A percentile compares a stretch with the other conserved stretches of the same genome.
Conservation (phyloP, 805 yeast species). For the Brettanomyces sp. region DNA sequence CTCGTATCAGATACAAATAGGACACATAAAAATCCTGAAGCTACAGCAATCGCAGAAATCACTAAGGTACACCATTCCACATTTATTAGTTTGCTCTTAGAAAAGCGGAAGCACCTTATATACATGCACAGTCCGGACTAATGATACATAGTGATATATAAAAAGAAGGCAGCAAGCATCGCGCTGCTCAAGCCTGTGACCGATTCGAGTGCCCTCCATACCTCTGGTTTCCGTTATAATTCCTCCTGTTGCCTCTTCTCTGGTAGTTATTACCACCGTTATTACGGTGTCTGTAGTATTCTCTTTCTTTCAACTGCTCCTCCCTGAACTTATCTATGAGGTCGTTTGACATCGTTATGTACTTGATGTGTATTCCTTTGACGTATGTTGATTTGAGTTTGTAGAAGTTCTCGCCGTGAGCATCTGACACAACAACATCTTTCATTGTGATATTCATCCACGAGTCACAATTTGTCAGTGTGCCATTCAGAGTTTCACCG, state of each 20-base stretch:
- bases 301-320: constrained; percentile 37
- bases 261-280: constrained; percentile 17
- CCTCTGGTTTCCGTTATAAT: constrained; percentile 22
- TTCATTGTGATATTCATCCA: constrained; percentile 90
- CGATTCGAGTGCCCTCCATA: constrained; percentile 9
- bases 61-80: too few species aligned
- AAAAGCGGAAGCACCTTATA: too few species aligned
- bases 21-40: too few species aligned
- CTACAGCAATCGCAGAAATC: too few species aligned
- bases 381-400: constrained; percentile 69
- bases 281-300: constrained; percentile 7
- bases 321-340: constrained; percentile 70
- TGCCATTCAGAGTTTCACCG: constrained; percentile 85
- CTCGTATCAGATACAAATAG: too few species aligned
- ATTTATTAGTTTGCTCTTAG: too few species aligned
- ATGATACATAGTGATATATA: neutral
- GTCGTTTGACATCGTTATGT: constrained; percentile 66
- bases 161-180: too few species aligned
- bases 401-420: constrained; percentile 50
- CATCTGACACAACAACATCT: constrained; percentile 62
- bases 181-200: neutral
- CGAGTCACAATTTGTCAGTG: constrained; percentile 75
- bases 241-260: constrained; percentile 12
- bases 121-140: too few species aligned
- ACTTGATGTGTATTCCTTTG: constrained; percentile 78